Evolutionary conservation across 192 early-diverging fungal genomes (phyloP).

Genomic region (Diversispora epigaea): DNA sequence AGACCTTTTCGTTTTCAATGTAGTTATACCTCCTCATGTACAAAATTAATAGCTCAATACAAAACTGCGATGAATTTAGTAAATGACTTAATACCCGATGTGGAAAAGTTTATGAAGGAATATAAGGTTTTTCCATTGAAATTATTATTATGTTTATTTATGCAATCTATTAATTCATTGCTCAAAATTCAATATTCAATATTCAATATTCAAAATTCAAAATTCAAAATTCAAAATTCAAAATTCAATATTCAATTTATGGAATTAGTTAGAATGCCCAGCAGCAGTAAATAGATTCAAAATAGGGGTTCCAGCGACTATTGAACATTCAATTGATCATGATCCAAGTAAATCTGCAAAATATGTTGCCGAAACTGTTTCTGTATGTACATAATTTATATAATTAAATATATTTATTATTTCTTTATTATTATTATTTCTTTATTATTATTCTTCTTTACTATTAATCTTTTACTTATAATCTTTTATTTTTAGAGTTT

Average conservation of each 20-base stretch:
- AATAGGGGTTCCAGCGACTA: constrained; percentile 94
- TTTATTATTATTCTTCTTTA: neutral
- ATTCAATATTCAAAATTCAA: too few species aligned
- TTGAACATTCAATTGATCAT: constrained; percentile 78
- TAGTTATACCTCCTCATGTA: constrained; percentile 88
- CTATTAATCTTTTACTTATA: neutral
- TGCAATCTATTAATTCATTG: too few species aligned
- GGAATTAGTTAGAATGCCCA: constrained; percentile 68
- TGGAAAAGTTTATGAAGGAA: constrained; percentile 75
- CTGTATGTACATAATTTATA: too few species aligned
- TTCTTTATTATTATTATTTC: too few species aligned
- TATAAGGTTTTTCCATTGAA: constrained; percentile 58
- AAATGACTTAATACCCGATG: constrained; percentile 58
- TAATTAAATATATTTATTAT: too few species aligned
- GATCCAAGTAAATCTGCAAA: constrained; percentile 65
- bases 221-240: too few species aligned
- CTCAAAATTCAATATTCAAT: too few species aligned
- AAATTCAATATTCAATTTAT: too few species aligned
- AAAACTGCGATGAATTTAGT: constrained; percentile 77
- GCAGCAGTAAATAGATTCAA: constrained; percentile 84
- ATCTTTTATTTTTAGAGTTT: constrained; percentile 61
- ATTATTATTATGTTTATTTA: too few species aligned
- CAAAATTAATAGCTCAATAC: constrained; percentile 88
- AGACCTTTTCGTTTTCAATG: neutral
- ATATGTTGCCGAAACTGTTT: constrained; percentile 76